A percentile compares a stretch with the other conserved stretches of the same genome.
These are phyloP conservation scores for Didymella pomorum DNA, from an alignment of 2,329 filamentous ascomycete species.

Conservation along the genomic window DNA sequence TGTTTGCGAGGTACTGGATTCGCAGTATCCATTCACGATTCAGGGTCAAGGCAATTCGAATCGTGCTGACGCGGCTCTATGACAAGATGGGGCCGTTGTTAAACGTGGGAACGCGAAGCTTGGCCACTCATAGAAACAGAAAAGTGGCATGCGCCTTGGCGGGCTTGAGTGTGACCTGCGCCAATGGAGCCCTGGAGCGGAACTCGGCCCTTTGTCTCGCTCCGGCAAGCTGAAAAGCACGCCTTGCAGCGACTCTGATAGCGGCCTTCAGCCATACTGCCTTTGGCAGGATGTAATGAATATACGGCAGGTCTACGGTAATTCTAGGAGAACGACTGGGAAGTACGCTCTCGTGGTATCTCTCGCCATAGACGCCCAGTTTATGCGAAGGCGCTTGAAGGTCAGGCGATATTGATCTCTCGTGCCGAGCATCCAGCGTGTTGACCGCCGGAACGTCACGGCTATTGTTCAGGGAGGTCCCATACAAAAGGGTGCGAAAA, in stretches of 20 bases:
- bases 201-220: slow-evolving; percentile 45
- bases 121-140: slow-evolving; percentile 43
- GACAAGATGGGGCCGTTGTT: slow-evolving; percentile 31
- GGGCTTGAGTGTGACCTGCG: slow-evolving; percentile 42
- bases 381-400: slow-evolving; percentile 18
- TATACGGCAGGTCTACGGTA: slow-evolving; percentile 15
- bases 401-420: slow-evolving; percentile 11
- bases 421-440: slow-evolving; percentile 9
- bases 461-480: not conserved
- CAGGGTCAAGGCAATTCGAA: slow-evolving; percentile 23
- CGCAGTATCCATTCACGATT: slow-evolving; percentile 1
- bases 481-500: not conserved
- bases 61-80: slow-evolving; percentile 45
- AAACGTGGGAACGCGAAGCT: slow-evolving; percentile 30
- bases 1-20: slow-evolving; percentile 3
- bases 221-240: slow-evolving; percentile 43
- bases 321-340: slow-evolving; percentile 18
- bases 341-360: slow-evolving; percentile 2
- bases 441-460: slow-evolving; percentile 13
- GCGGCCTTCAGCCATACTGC: slow-evolving; percentile 28
- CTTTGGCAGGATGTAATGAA: slow-evolving; percentile 32
- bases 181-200: slow-evolving; percentile 32
- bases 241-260: slow-evolving; percentile 22
- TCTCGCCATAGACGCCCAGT: slow-evolving; percentile 10
- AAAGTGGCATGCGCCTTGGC: slow-evolving; percentile 45